Percentiles rank a stretch among this genome's conserved stretches.
These are phyloP conservation scores for Puccinia horiana DNA, from an alignment of 1,284 basidiomycete genomes.

Conservation along the genomic window DNA sequence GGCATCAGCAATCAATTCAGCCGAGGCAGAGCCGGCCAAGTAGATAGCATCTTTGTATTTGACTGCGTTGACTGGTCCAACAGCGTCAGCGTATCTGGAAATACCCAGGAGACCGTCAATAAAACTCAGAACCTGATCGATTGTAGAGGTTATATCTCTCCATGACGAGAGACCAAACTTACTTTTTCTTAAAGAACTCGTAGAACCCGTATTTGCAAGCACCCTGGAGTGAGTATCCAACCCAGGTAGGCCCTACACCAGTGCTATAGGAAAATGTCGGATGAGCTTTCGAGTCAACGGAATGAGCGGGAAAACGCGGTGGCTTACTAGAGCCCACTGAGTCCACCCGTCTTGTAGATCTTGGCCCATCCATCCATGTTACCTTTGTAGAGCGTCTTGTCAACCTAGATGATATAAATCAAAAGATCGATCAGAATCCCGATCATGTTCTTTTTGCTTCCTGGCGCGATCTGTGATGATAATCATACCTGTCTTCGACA, in stretches of 20 bases:
- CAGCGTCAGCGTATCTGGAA: conserved; percentile 55
- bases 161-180: not conserved
- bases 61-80: conserved; percentile 56
- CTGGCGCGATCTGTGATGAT: not conserved
- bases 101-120: not conserved
- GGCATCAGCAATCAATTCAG: conserved; percentile 57
- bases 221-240: conserved; percentile 58
- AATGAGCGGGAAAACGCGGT: not conserved
- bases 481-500: conserved; percentile 55
- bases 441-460: too few relatives aligned
- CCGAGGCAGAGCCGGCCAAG: conserved; percentile 58
- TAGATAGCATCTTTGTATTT: conserved; percentile 58
- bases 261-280: conserved; percentile 52
- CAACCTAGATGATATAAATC: conserved; percentile 51
- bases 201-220: conserved; percentile 58
- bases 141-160: not conserved
- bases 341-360: conserved; percentile 55
- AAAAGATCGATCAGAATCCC: not conserved
- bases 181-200: conserved; percentile 55
- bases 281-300: not conserved
- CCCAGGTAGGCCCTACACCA: conserved; percentile 56
- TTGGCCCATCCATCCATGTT: conserved; percentile 58
- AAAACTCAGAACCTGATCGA: not conserved
- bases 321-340: conserved; percentile 55
- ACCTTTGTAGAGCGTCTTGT: conserved; percentile 57